Percentiles rank a stretch among this genome's conserved stretches.
Conservation (phyloP, 805 yeast species). For the Komagataella kurtzmanii region DNA sequence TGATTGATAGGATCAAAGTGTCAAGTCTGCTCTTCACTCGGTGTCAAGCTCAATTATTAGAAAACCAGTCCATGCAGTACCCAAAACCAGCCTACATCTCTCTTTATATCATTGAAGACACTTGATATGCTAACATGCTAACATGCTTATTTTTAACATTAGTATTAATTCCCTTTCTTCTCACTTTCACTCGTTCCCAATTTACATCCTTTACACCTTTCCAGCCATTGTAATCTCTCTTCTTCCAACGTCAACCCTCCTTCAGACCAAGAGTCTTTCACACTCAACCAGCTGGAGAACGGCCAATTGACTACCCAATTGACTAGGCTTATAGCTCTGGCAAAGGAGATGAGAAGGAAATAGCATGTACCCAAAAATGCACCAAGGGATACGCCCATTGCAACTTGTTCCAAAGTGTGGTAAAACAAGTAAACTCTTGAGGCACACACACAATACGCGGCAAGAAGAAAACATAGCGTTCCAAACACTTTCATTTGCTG, state of each 20-base stretch:
- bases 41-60: neutral
- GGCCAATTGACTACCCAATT: constrained; percentile 50
- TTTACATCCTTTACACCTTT: neutral
- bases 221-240: neutral
- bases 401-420: constrained; percentile 63
- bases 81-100: neutral
- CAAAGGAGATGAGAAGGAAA: constrained; percentile 34
- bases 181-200: neutral
- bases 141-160: neutral
- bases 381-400: constrained; percentile 62
- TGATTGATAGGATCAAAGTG: too few species aligned
- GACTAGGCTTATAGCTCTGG: constrained; percentile 56
- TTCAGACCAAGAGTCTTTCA: constrained; percentile 41
- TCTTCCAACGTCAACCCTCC: neutral
- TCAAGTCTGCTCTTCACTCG: too few species aligned
- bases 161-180: neutral
- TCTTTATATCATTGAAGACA: neutral
- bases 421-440: constrained; percentile 72
- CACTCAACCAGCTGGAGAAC: constrained; percentile 32
- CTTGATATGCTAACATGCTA: neutral
- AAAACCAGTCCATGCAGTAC: too few species aligned
- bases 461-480: constrained; percentile 12
- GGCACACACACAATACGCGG: constrained; percentile 34
- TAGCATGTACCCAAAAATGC: constrained; percentile 41
- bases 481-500: constrained; percentile 18